Base-by-base conservation (phyloP, 139 green algal genomes). In the Closterium sp. region DNA sequence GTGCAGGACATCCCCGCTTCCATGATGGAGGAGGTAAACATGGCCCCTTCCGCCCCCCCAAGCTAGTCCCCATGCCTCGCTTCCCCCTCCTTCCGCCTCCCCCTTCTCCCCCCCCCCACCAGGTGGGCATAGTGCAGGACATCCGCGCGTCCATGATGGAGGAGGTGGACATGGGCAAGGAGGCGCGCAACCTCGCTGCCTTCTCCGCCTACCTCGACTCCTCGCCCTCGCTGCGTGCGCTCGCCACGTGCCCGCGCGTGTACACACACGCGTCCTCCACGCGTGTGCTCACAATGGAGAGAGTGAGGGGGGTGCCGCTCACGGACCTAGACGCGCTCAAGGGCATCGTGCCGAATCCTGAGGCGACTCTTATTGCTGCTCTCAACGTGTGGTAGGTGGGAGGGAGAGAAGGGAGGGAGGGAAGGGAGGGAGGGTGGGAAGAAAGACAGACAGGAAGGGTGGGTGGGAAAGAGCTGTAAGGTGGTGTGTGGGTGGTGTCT, bases 1-100 rank as follows among this genome's bases (percentile, higher is more conserved):
- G 94, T 97, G 13, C 91, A 86, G 13, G 97, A 98, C 94, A 96
- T 98, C 85, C 95, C 97, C 19, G 31, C 93, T 17, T 97, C 94
- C 86, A 99, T 99, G 96, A 92, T 99, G 85, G 96, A 97, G 13
- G 98, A 99, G 94, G 95, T 97, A 22, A 97, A 99, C 95, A 98
- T 99, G 88, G 89, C 1, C 38, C 13, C 38, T 50, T 50, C 38
- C 13, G 0, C 38, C 7, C 38, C 38, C 38, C 1, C n/a, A n/a
- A n/a, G n/a, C n/a, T n/a, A n/a, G n/a, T n/a, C n/a, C 38, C 13
- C 38, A 50, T 50, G 38, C 38, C 38, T 50, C 7, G 11, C 62
- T 79, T 22, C 62, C 62, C 62, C 62, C 10, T 79, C 62, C 62
- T 79, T 79, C 62, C 13, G 9, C 10, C 62, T 13, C 62, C 62